phyloP scores from a whole-genome alignment of 1,284 basidiomycete species.

The Cryptococcus jaspeensis region DNA sequence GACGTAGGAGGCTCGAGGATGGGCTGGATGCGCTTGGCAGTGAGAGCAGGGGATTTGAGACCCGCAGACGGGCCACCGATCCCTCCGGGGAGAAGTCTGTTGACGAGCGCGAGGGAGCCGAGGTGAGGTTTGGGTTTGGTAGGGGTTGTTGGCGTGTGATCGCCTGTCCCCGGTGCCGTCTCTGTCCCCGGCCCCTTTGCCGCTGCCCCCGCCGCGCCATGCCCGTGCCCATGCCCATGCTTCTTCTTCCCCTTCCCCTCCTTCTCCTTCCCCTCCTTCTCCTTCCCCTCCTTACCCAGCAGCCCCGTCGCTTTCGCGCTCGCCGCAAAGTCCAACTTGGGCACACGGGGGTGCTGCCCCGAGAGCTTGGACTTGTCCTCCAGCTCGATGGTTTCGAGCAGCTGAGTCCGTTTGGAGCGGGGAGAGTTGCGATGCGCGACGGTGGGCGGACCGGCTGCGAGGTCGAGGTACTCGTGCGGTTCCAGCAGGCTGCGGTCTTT shows the following conservation, averaged over 20 bases:
- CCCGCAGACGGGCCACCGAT: constrained; percentile 7
- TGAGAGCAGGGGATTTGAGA: constrained; percentile 43
- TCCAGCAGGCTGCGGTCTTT: constrained; percentile 53
- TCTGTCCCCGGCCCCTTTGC: not conserved
- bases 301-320: constrained; percentile 40
- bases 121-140: constrained; percentile 5
- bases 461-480: constrained; percentile 53
- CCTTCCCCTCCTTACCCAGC: constrained; percentile 34
- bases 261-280: constrained; percentile 9
- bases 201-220: not conserved
- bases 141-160: constrained; percentile 1
- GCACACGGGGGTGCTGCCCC: constrained; percentile 42
- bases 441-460: constrained; percentile 53
- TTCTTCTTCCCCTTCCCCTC: not conserved
- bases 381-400: constrained; percentile 50
- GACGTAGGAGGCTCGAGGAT: constrained; percentile 15
- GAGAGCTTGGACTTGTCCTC: constrained; percentile 50
- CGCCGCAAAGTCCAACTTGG: constrained; percentile 46
- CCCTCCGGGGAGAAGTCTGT: constrained; percentile 8
- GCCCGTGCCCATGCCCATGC: not conserved
- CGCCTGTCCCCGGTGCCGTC: not conserved
- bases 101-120: constrained; percentile 8
- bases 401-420: constrained; percentile 47
- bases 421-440: constrained; percentile 45
- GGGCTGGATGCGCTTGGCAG: constrained; percentile 35